phyloP scores from a whole-genome alignment of 768 basidiomycete species.

The Tulasnella sp. region DNA sequence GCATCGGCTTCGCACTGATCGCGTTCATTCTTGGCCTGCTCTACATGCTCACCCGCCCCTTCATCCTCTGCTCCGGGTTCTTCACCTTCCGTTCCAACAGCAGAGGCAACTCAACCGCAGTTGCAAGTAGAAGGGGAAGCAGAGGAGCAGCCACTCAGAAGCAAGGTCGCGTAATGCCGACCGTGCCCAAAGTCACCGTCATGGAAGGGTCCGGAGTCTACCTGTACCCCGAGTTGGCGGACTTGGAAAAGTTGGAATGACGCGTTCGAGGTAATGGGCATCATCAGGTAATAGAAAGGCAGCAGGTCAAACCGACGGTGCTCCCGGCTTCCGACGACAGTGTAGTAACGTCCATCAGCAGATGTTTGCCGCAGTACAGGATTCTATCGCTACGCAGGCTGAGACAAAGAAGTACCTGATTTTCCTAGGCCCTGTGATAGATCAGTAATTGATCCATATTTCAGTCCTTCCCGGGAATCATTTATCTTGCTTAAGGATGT shows the following conservation, averaged over 20 bases:
- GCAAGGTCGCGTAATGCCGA: not conserved
- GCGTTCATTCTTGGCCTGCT: slow-evolving; percentile 45
- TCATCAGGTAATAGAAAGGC: too few relatives aligned
- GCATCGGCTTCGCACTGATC: slow-evolving; percentile 44
- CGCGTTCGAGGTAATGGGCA: not conserved
- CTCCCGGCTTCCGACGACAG: too few relatives aligned
- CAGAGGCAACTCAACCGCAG: not conserved
- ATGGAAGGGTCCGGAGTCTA: not conserved
- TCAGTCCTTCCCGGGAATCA: too few relatives aligned
- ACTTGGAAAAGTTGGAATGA: not conserved
- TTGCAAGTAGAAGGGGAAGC: not conserved
- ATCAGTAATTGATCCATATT: too few relatives aligned
- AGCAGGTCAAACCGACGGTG: too few relatives aligned
- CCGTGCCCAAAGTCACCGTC: not conserved
- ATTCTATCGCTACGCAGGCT: too few relatives aligned
- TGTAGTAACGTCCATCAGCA: too few relatives aligned
- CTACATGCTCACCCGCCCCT: slow-evolving; percentile 43
- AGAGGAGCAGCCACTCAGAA: not conserved
- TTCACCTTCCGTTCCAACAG: not conserved
- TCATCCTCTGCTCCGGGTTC: slow-evolving; percentile 35
- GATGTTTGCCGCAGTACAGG: too few relatives aligned
- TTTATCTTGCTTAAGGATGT: too few relatives aligned
- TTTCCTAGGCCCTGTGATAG: too few relatives aligned
- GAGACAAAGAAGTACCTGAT: too few relatives aligned
- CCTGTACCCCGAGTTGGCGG: not conserved